A percentile compares a stretch with the other conserved stretches of the same genome.
These are phyloP conservation scores for Penicillium digitatum DNA, from an alignment of 2,329 filamentous ascomycete genomes.

Conservation along the genomic window DNA sequence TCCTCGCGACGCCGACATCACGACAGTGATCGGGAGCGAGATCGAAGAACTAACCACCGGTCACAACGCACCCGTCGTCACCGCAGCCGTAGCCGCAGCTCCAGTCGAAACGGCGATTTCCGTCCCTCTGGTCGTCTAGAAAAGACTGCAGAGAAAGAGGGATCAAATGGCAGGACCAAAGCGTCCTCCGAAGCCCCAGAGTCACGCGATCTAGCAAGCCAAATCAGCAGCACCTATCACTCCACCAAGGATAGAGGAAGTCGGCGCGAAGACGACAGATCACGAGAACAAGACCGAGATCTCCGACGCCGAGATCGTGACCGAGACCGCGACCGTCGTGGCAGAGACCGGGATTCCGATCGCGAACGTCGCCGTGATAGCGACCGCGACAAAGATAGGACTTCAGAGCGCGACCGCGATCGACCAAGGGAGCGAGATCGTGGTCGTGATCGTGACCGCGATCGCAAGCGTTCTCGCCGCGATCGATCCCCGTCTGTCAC, in stretches of 20 bases:
- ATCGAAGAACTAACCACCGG: constrained; percentile 42
- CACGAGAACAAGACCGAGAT: constrained; percentile 21
- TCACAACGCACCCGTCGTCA: constrained; percentile 52
- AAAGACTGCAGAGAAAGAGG: constrained; percentile 21
- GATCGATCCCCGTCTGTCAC: constrained; percentile 38
- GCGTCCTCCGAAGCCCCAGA: constrained; percentile 18
- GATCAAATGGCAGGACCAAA: constrained; percentile 19
- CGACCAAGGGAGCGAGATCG: constrained; percentile 21
- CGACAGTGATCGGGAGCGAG: constrained; percentile 51
- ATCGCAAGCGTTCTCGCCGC: constrained; percentile 42
- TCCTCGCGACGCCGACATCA: constrained; percentile 54
- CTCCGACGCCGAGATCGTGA: constrained; percentile 25
- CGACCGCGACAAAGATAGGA: constrained; percentile 33
- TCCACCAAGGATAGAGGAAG: constrained; percentile 28
- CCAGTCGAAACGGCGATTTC: constrained; percentile 31
- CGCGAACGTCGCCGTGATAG: constrained; percentile 26
- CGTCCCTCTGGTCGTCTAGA: constrained; percentile 40
- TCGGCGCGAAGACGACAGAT: constrained; percentile 31
- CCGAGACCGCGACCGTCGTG: constrained; percentile 30
- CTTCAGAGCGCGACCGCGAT: constrained; percentile 32
- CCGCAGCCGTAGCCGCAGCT: constrained; percentile 38
- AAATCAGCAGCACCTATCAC: constrained; percentile 26
- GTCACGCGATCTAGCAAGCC: constrained; percentile 23
- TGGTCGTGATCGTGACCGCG: constrained; percentile 45
- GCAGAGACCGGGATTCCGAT: constrained; percentile 40